These are phyloP conservation scores for Hypoxylon rickii DNA, from an alignment of 495 filamentous ascomycete genomes.

Conservation along the genomic window DNA sequence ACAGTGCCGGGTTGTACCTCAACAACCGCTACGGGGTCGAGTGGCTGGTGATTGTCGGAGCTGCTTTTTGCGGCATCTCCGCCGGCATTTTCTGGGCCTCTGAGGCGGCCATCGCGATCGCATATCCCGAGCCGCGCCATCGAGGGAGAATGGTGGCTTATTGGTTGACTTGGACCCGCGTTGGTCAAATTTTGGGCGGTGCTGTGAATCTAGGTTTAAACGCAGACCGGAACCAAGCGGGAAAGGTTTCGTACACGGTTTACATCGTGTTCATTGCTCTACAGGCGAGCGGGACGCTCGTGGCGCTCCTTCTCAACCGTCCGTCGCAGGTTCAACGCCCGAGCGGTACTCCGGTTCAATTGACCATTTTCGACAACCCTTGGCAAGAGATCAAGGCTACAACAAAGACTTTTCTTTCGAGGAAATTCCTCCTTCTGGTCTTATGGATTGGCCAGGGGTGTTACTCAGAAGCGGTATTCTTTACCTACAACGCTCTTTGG, in stretches of 20 bases:
- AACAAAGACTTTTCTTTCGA: conserved; percentile 54
- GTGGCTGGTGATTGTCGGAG: conserved; percentile 67
- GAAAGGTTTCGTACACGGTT: conserved; percentile 64
- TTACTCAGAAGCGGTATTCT: conserved; percentile 66
- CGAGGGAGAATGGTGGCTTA: conserved; percentile 62
- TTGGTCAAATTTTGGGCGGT: conserved; percentile 67
- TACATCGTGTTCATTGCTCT: conserved; percentile 66
- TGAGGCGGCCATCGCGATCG: conserved; percentile 66
- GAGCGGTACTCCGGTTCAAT: conserved; percentile 57
- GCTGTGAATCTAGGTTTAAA: conserved; percentile 67
- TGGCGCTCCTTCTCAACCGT: conserved; percentile 56
- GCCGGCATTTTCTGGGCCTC: conserved; percentile 72
- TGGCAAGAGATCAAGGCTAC: conserved; percentile 58
- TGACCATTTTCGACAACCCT: conserved; percentile 52
- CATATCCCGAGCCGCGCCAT: conserved; percentile 67
- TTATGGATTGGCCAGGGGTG: conserved; percentile 65
- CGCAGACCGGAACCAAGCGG: conserved; percentile 53
- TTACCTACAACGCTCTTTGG: conserved; percentile 62
- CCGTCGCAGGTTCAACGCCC: conserved; percentile 60
- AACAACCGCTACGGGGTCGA: conserved; percentile 67
- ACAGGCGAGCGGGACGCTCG: conserved; percentile 60
- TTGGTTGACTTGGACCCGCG: conserved; percentile 65
- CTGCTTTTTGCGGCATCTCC: conserved; percentile 65
- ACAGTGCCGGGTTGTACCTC: conserved; percentile 66
- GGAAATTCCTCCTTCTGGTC: conserved; percentile 60